A percentile compares a stretch with the other conserved stretches of the same genome.
Evolutionary conservation across 768 basidiomycete genomes (phyloP).

Genomic region (Rhizopogon salebrosus): DNA sequence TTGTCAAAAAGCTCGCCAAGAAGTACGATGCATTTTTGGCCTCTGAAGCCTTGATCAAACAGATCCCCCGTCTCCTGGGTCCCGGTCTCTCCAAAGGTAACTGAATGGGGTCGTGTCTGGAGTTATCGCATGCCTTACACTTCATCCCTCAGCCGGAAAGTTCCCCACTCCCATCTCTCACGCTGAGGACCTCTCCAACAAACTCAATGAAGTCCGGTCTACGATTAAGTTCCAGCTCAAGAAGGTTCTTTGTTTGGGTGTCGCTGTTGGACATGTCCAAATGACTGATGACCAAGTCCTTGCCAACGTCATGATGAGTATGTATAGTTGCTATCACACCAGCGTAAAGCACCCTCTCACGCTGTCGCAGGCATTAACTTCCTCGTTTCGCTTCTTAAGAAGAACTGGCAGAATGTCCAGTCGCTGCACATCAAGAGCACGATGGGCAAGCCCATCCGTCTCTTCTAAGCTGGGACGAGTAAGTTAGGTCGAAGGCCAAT

Average conservation of each 20-base stretch:
- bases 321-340: conserved; percentile 20
- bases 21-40: conserved; percentile 99
- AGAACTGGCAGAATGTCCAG: conserved; percentile 99
- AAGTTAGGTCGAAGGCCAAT: conserved; percentile 15
- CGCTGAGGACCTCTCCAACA: conserved; percentile 82
- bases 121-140: background rate
- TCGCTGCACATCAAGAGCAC: conserved; percentile 98
- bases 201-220: conserved; percentile 92
- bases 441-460: conserved; percentile 97
- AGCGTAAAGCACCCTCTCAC: conserved; percentile 2
- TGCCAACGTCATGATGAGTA: conserved; percentile 95
- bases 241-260: conserved; percentile 98
- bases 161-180: conserved; percentile 98
- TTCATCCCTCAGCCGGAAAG: conserved; percentile 68
- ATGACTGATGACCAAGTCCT: conserved; percentile 98
- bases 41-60: conserved; percentile 97
- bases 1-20: conserved; percentile 99
- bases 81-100: conserved; percentile 98
- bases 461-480: conserved; percentile 57
- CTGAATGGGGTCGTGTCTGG: background rate
- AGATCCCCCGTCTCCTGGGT: conserved; percentile 98
- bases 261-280: conserved; percentile 95
- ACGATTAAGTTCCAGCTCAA: conserved; percentile 99
- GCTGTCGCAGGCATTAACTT: conserved; percentile 88
- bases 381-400: conserved; percentile 97